Conservation (phyloP, 1,139 yeast species). For the Geotrichum aggregatum region DNA sequence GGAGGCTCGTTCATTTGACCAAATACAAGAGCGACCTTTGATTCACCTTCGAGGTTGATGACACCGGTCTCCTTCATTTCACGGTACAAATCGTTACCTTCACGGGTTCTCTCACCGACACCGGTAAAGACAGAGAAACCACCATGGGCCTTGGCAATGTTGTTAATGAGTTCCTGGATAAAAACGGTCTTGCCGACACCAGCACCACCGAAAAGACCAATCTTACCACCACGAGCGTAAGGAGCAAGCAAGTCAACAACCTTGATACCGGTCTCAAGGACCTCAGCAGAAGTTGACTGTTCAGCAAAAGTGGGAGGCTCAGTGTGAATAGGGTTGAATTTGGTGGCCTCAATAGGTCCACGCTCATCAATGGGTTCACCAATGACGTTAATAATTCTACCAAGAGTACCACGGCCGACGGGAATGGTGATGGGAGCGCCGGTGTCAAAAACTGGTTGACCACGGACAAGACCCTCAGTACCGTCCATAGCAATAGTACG, state of each 20-base stretch:
- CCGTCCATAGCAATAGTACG: constrained; percentile 99
- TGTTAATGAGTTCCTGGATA: constrained; percentile 98
- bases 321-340: constrained; percentile 96
- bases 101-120: constrained; percentile 99
- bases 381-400: constrained; percentile 96
- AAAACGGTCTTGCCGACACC: constrained; percentile 99
- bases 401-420: constrained; percentile 98
- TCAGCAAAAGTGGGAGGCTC: constrained; percentile 95
- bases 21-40: constrained; percentile 98
- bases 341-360: constrained; percentile 91
- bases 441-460: constrained; percentile 84
- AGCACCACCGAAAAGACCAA: constrained; percentile 99
- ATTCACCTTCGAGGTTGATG: constrained; percentile 98
- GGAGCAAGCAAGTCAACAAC: constrained; percentile 99
- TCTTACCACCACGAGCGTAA: constrained; percentile 99
- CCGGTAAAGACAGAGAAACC: constrained; percentile 99
- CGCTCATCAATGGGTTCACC: constrained; percentile 99
- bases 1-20: constrained; percentile 99
- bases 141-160: constrained; percentile 99
- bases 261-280: constrained; percentile 98
- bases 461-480: constrained; percentile 99
- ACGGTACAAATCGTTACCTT: constrained; percentile 99
- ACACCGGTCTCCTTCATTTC: constrained; percentile 99
- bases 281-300: constrained; percentile 97
- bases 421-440: constrained; percentile 99